Conservation (phyloP, 2,329 filamentous ascomycete species). For the Trichoderma sp. region DNA sequence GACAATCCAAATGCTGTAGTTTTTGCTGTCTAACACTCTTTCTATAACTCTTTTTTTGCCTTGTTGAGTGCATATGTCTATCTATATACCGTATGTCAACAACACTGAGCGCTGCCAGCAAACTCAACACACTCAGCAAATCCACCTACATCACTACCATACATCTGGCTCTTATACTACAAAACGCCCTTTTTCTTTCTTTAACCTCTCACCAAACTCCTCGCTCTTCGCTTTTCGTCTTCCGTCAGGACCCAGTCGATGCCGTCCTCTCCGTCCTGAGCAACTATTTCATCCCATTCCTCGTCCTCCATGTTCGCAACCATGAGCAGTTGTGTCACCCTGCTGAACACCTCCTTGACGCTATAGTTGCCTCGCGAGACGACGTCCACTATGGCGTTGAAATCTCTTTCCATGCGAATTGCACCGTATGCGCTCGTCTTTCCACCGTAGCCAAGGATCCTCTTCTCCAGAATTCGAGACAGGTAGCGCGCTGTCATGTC, state of each 20-base stretch:
- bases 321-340: conserved; percentile 76
- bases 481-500: conserved; percentile 72
- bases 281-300: conserved; percentile 78
- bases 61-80: neutral
- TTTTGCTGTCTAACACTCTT: neutral
- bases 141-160: neutral
- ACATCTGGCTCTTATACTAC: neutral
- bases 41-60: neutral
- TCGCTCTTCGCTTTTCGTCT: conserved; percentile 71
- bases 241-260: conserved; percentile 69
- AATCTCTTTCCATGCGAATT: conserved; percentile 78
- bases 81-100: neutral
- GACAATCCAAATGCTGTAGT: neutral
- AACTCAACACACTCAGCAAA: neutral
- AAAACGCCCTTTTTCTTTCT: neutral
- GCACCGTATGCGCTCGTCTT: conserved; percentile 79
- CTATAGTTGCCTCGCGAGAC: conserved; percentile 72
- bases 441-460: conserved; percentile 77
- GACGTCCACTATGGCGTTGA: conserved; percentile 69
- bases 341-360: conserved; percentile 72
- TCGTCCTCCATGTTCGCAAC: conserved; percentile 94
- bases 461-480: conserved; percentile 77
- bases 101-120: neutral
- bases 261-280: conserved; percentile 55
- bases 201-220: conserved; percentile 58